Conservation (phyloP, 202 grass and related monocot species). For the Hordeum pubiflorum region DNA sequence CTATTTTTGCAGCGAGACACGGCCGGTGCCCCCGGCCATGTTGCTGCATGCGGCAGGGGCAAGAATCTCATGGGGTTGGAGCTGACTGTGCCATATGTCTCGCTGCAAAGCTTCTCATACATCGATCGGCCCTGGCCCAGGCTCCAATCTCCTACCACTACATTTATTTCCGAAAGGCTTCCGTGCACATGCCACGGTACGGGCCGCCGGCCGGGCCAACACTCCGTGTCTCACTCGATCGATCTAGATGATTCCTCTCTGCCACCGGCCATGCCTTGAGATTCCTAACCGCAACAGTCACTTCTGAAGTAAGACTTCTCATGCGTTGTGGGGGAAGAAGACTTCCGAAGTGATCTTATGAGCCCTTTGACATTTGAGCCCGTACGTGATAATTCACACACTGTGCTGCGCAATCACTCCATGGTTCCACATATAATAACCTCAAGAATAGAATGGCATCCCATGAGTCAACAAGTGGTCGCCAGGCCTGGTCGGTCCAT, state of each 20-base stretch:
- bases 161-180: constrained; percentile 15
- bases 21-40: not conserved
- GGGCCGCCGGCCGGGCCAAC: not conserved
- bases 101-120: constrained; percentile 30
- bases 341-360: constrained; percentile 2
- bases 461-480: not conserved
- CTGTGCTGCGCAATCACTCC: constrained; percentile 3
- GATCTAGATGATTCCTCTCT: not conserved
- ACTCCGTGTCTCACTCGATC: constrained; percentile 25
- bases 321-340: not conserved
- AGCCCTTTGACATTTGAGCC: constrained; percentile 23
- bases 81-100: constrained; percentile 38
- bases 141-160: not conserved
- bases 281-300: not conserved
- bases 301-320: constrained; percentile 13
- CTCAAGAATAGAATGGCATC: not conserved
- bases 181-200: constrained; percentile 22
- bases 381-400: constrained; percentile 6
- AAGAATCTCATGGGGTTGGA: not conserved
- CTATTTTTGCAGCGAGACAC: not conserved
- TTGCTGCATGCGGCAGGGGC: not conserved
- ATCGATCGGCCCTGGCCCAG: not conserved
- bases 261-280: constrained; percentile 1
- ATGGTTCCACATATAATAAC: not conserved
- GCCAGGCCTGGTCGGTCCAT: not conserved